phyloP scores from a whole-genome alignment of 768 basidiomycete species.

The Naganishia randhawae region DNA sequence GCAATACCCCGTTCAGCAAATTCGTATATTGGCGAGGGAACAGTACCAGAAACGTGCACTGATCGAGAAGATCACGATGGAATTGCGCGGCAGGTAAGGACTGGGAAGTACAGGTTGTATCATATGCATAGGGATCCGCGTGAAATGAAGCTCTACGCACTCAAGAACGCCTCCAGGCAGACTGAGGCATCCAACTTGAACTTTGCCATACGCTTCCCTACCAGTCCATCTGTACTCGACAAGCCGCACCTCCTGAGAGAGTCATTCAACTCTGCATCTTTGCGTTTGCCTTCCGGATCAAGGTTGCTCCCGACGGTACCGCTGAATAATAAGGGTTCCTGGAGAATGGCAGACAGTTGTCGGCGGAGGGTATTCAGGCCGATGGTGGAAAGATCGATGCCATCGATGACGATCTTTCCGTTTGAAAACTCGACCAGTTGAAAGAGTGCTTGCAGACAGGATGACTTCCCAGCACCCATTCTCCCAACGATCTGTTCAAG shows the following conservation, averaged over 20 bases:
- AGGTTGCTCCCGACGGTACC: slow-evolving; percentile 53
- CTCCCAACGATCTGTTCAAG: slow-evolving; percentile 55
- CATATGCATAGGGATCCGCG: no score
- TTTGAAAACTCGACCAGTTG: slow-evolving; percentile 60
- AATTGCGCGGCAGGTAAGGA: slow-evolving; percentile 10
- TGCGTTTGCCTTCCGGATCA: slow-evolving; percentile 58
- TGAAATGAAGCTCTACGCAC: no score
- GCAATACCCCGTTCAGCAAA: slow-evolving; percentile 50
- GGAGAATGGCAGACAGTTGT: slow-evolving; percentile 66
- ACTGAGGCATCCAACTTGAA: slow-evolving; percentile 64
- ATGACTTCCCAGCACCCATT: slow-evolving; percentile 56
- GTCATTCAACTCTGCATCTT: slow-evolving; percentile 63
- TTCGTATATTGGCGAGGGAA: slow-evolving; percentile 83
- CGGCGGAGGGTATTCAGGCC: slow-evolving; percentile 60
- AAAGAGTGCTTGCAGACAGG: slow-evolving; percentile 56
- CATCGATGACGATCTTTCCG: slow-evolving; percentile 59
- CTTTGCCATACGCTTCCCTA: slow-evolving; percentile 56
- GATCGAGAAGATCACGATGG: slow-evolving; percentile 71
- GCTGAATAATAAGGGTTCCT: slow-evolving; percentile 59
- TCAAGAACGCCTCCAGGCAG: no score
- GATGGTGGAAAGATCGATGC: slow-evolving; percentile 53
- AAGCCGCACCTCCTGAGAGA: slow-evolving; percentile 63
- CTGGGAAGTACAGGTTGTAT: background rate
- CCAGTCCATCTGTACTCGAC: slow-evolving; percentile 28
- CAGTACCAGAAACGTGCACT: slow-evolving; percentile 96